Conservation (phyloP, 768 basidiomycete species). For the Tulasnella sp. region DNA sequence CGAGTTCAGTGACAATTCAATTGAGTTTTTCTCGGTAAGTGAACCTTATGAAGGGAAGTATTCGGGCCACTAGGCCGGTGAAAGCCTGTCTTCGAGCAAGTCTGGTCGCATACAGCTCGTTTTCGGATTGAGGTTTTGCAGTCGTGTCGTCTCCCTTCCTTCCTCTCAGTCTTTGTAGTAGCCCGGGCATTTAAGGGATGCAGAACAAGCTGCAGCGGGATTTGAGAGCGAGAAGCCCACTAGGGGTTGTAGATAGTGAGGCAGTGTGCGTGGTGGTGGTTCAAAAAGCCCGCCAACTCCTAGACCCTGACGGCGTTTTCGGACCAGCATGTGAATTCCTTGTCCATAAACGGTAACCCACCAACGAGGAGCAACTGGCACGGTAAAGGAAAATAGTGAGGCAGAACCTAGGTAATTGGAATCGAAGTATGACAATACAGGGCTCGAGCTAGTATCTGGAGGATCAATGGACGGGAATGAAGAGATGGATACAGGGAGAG, state of each 20-base stretch:
- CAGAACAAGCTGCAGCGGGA: background rate
- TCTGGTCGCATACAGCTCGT: constrained; percentile 21
- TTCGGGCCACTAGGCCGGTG: background rate
- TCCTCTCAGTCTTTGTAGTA: constrained; percentile 17
- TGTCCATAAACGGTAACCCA: background rate
- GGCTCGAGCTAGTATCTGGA: background rate
- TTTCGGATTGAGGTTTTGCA: background rate
- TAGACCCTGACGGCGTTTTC: constrained; percentile 17
- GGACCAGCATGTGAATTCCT: background rate
- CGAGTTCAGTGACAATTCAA: background rate
- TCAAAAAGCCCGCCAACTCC: constrained; percentile 11
- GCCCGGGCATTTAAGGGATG: constrained; percentile 13
- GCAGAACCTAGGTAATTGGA: too few relatives aligned
- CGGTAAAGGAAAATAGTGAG: too few relatives aligned
- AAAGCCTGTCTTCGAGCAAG: constrained; percentile 19
- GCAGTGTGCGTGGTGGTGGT: background rate
- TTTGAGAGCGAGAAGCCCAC: background rate
- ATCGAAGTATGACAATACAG: background rate
- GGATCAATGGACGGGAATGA: background rate
- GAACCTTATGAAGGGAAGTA: constrained; percentile 31
- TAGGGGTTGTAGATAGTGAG: background rate
- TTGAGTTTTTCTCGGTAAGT: background rate
- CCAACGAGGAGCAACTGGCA: background rate
- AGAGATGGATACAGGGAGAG: background rate
- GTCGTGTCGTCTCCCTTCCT: background rate